phyloP scores from a whole-genome alignment of 1,284 basidiomycete species.

The Fomitiporia mediterranea region DNA sequence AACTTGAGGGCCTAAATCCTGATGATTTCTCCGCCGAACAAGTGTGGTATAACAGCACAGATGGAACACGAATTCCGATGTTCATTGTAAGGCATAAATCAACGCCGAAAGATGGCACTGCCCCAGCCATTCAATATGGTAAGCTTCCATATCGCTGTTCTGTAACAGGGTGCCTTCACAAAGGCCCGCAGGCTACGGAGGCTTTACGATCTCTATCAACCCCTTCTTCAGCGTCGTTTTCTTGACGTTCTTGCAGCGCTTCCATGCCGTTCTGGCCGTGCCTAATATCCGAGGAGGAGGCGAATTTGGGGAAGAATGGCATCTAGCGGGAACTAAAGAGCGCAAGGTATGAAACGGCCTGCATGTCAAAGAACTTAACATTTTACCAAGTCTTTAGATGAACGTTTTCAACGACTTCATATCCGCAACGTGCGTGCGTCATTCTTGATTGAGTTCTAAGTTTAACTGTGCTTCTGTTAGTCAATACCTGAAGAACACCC shows the following conservation, averaged over 20 bases:
- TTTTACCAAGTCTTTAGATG: too few relatives aligned
- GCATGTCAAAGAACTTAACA: slow-evolving; percentile 18
- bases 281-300: slow-evolving; percentile 79
- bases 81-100: slow-evolving; percentile 78
- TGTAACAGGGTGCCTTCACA: slow-evolving; percentile 26
- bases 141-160: slow-evolving; percentile 23
- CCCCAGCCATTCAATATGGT: slow-evolving; percentile 79
- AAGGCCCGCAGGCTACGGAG: slow-evolving; percentile 55
- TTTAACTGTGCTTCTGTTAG: slow-evolving; percentile 31
- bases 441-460: background rate
- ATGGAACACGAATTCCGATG: slow-evolving; percentile 83
- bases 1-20: slow-evolving; percentile 60
- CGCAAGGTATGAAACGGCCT: slow-evolving; percentile 48
- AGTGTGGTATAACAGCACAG: slow-evolving; percentile 76
- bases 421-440: slow-evolving; percentile 59
- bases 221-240: slow-evolving; percentile 72
- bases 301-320: slow-evolving; percentile 84
- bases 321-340: slow-evolving; percentile 64
- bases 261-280: slow-evolving; percentile 70
- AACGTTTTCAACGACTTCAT: slow-evolving; percentile 83
- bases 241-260: slow-evolving; percentile 73
- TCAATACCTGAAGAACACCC: slow-evolving; percentile 66
- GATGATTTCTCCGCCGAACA: slow-evolving; percentile 74
- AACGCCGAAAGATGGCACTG: slow-evolving; percentile 69
- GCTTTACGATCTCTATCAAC: slow-evolving; percentile 69